Base-by-base conservation (phyloP, 1,284 basidiomycete species). In the Pisolithus thermaeus region DNA sequence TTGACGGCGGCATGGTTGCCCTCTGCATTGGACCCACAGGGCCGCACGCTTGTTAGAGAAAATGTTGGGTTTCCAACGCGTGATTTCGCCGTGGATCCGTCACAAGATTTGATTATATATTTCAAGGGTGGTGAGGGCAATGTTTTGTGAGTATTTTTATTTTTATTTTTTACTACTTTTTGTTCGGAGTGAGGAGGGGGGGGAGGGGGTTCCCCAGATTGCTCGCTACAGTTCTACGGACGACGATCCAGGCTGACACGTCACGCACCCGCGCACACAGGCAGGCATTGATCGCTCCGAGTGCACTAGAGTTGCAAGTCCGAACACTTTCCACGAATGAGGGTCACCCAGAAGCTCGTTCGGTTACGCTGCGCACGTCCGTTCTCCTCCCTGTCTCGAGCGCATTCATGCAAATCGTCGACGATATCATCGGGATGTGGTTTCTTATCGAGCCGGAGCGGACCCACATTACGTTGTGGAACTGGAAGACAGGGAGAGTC, bases 31-130 rank as follows among this genome's bases (percentile, higher is more conserved):
- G 42, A 57, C 9, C 36, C 40, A 2, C 7, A 12, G 12, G 64
- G 61, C 1, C 58, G 53, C 12, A 49, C 50, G 37, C 44, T 71
- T 12, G 60, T 68, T 1, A 57, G 66, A 20, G 62, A 72, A 1
- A 71, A 79, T 40, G 39, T 80, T 1, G 74, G 73, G 1, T 50
- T 81, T 6, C 51, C 64, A 11, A 69, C 73, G 38, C 68, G 77
- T 39, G 81, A 84, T 58, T 82, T 84, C 53, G 81, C 78, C 0
- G 76, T 83, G n/a, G 83, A 84, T 56, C 81, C 82, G 0, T 73
- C 77, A 1, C 81, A 83, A 59, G 79, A 84, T 57, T 58, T 84
- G 44, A 67, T 84, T 39, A 72, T 74, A 2, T 56, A 79, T 5
- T 62, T 83, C 8, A 72, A 74, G 53, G 64, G 61, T n/a, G 58